Percentiles rank a stretch among this genome's conserved stretches.
Evolutionary conservation across 768 basidiomycete genomes (phyloP).

Genomic region (Boletus rubescentipes): DNA sequence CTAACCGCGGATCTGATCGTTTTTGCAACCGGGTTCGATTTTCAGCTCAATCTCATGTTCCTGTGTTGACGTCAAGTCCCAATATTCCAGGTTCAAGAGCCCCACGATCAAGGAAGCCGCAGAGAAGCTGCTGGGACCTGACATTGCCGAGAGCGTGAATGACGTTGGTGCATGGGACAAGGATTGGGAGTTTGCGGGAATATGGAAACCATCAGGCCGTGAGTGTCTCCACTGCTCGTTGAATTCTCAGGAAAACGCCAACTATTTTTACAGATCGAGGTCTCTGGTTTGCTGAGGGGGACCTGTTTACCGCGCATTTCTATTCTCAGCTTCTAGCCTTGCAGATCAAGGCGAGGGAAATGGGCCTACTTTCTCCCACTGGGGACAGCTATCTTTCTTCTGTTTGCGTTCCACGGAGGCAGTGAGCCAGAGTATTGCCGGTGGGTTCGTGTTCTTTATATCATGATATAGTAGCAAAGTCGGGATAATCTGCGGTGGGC

Average conservation of each 20-base stretch:
- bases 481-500: no score
- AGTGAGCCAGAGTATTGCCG: no score
- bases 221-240: neutral
- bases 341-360: neutral
- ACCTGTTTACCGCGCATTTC: neutral
- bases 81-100: neutral
- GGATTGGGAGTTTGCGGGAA: neutral
- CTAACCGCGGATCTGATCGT: neutral
- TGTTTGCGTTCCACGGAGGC: no score
- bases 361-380: neutral
- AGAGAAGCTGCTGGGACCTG: neutral
- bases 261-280: neutral
- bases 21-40: neutral
- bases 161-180: neutral
- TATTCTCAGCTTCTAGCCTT: constrained; percentile 2
- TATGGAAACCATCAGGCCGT: neutral
- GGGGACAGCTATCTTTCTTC: neutral
- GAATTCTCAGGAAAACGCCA: neutral
- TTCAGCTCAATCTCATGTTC: no score
- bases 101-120: neutral
- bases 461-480: no score
- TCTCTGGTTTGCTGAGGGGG: constrained; percentile 4
- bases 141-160: neutral
- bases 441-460: no score
- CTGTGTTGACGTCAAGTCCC: no score